A percentile compares a stretch with the other conserved stretches of the same genome.
Conservation (phyloP, 2,329 filamentous ascomycete genomes). For the Aspergillus intermedius region DNA sequence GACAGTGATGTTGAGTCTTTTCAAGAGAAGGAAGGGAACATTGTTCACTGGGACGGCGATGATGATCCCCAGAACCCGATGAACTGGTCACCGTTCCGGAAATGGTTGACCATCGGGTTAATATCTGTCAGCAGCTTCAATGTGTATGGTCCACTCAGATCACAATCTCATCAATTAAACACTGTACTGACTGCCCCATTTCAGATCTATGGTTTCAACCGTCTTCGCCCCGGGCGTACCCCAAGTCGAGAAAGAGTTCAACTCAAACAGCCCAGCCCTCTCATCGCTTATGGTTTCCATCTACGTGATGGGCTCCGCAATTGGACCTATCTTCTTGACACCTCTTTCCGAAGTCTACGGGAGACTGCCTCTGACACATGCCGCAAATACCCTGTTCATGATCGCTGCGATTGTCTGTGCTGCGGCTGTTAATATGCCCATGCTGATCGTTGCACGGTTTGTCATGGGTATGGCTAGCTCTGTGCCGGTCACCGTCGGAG, state of each 20-base stretch:
- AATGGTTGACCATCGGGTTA: slow-evolving; percentile 13
- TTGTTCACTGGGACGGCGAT: slow-evolving; percentile 10
- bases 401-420: slow-evolving; percentile 59
- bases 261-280: slow-evolving; percentile 32
- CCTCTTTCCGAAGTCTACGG: slow-evolving; percentile 60
- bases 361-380: slow-evolving; percentile 49
- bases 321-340: slow-evolving; percentile 52
- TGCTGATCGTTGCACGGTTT: slow-evolving; percentile 49
- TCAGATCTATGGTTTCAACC: slow-evolving; percentile 28
- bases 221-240: slow-evolving; percentile 35
- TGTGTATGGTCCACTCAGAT: slow-evolving; percentile 4
- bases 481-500: slow-evolving; percentile 46
- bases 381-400: slow-evolving; percentile 54
- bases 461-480: slow-evolving; percentile 42
- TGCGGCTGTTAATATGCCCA: slow-evolving; percentile 46
- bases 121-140: slow-evolving; percentile 15
- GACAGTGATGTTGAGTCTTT: slow-evolving; percentile 1
- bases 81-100: slow-evolving; percentile 11
- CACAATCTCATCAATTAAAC: neutral
- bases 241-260: slow-evolving; percentile 39
- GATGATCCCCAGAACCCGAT: slow-evolving; percentile 12
- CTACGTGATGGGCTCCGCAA: slow-evolving; percentile 52
- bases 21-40: slow-evolving; percentile 5
- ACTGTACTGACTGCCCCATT: neutral
- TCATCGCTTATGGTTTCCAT: slow-evolving; percentile 51